Evolutionary conservation across 495 filamentous ascomycete species (phyloP).

Genomic region (Tuber melanosporum): DNA sequence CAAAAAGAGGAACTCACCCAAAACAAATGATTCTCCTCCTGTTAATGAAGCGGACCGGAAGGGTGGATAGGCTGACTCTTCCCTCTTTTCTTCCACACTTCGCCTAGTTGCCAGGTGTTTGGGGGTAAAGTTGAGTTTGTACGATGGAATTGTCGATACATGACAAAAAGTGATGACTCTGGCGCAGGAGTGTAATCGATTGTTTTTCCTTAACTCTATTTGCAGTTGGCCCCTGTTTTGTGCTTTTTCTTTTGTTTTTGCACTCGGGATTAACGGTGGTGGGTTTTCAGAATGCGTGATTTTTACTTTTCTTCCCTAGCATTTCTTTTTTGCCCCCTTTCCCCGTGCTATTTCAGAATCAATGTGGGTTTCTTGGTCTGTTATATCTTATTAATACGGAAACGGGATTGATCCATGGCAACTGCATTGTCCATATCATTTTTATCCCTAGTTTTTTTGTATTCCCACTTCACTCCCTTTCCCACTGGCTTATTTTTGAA

Average conservation of each 20-base stretch:
- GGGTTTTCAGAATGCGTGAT: constrained; percentile 39
- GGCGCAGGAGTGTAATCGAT: constrained; percentile 23
- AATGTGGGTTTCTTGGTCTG: constrained; percentile 29
- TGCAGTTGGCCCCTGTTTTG: constrained; percentile 31
- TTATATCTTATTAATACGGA: constrained; percentile 32
- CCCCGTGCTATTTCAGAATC: constrained; percentile 21
- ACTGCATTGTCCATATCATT: constrained; percentile 35
- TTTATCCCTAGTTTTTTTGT: not conserved
- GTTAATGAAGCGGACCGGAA: constrained; percentile 27
- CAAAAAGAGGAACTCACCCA: constrained; percentile 10
- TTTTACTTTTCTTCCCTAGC: constrained; percentile 13
- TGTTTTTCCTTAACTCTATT: constrained; percentile 28
- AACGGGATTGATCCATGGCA: constrained; percentile 39
- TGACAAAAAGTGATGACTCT: constrained; percentile 36
- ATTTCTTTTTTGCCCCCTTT: constrained; percentile 24
- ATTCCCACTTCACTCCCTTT: not conserved
- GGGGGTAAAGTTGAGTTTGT: constrained; percentile 23
- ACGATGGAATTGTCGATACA: constrained; percentile 36
- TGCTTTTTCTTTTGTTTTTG: constrained; percentile 40
- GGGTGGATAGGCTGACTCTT: constrained; percentile 24
- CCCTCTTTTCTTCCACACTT: constrained; percentile 6
- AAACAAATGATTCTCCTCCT: constrained; percentile 14
- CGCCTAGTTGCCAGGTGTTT: constrained; percentile 9
- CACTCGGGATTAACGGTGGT: constrained; percentile 43
- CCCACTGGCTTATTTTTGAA: constrained; percentile 12